Evolutionary conservation across 2,329 filamentous ascomycete species (phyloP).

Genomic region (Hypoxylon sp.): DNA sequence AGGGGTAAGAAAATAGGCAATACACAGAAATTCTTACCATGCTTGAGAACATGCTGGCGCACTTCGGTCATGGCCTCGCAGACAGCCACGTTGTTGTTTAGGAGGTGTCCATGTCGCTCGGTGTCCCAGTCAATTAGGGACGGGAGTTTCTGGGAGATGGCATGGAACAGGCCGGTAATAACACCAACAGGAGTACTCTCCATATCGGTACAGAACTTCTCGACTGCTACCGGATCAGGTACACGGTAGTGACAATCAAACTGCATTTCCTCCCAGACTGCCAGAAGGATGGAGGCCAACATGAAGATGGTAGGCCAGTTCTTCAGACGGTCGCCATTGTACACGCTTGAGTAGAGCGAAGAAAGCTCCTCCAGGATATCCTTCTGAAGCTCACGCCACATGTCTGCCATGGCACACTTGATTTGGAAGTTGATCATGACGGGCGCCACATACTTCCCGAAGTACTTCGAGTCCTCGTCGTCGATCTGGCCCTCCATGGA

Average conservation of each 20-base stretch:
- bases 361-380: constrained; percentile 96
- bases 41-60: constrained; percentile 87
- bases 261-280: constrained; percentile 98
- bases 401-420: constrained; percentile 94
- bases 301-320: constrained; percentile 99
- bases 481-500: constrained; percentile 83
- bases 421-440: constrained; percentile 99
- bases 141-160: constrained; percentile 95
- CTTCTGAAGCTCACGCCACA: constrained; percentile 98
- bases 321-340: constrained; percentile 96
- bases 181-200: constrained; percentile 95
- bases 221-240: constrained; percentile 81
- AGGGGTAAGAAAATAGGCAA: not conserved
- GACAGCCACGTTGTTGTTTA: constrained; percentile 90
- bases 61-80: constrained; percentile 98
- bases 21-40: constrained; percentile 75
- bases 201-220: constrained; percentile 97
- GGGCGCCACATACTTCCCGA: constrained; percentile 88
- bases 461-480: constrained; percentile 85
- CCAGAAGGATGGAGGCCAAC: constrained; percentile 89
- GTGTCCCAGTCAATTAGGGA: constrained; percentile 95
- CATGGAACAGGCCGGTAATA: constrained; percentile 95
- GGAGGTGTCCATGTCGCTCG: constrained; percentile 84
- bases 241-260: constrained; percentile 98
- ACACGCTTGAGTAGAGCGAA: constrained; percentile 92